phyloP scores from a whole-genome alignment of 148 eudicot species.

The Rhododendron ferrugineum region DNA sequence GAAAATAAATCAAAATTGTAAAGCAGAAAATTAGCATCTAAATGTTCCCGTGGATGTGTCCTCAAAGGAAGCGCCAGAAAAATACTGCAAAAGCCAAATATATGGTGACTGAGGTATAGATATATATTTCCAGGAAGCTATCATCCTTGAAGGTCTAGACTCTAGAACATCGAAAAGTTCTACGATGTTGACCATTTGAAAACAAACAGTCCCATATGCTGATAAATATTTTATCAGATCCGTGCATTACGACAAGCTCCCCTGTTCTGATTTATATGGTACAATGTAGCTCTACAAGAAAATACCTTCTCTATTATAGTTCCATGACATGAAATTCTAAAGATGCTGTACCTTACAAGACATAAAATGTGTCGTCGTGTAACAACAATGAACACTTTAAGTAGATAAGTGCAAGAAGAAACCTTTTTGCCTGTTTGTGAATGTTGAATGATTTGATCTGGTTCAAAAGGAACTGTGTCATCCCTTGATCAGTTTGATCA shows the following conservation, averaged over 20 bases:
- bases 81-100: background rate
- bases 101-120: background rate
- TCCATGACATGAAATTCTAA: background rate
- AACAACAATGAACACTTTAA: background rate
- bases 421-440: constrained; percentile 96
- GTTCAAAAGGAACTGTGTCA: constrained; percentile 81
- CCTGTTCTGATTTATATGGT: background rate
- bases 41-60: background rate
- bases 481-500: constrained; percentile 98
- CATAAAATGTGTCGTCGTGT: background rate
- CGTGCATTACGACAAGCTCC: background rate
- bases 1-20: background rate
- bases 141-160: background rate
- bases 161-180: background rate
- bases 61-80: background rate
- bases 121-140: background rate
- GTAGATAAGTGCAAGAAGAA: background rate
- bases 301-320: background rate
- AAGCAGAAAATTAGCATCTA: background rate
- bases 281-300: background rate
- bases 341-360: background rate
- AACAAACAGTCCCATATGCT: background rate
- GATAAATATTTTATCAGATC: background rate
- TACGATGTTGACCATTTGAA: background rate
- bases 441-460: constrained; percentile 74